phyloP scores from a whole-genome alignment of 2,329 filamentous ascomycete species.

The Botryotinia globosa region DNA sequence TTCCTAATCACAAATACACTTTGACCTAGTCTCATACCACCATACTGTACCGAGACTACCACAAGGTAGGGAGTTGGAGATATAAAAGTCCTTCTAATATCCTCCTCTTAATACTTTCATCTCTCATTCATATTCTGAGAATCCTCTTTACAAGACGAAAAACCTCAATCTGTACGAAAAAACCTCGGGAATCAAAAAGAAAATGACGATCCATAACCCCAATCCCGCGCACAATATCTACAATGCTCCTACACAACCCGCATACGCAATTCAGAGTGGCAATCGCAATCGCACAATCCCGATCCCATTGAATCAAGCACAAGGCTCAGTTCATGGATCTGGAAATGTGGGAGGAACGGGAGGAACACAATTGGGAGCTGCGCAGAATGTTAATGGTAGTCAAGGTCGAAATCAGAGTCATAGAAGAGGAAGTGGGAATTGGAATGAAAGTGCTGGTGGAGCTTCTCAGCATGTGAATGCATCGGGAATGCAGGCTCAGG shows the following conservation, averaged over 20 bases:
- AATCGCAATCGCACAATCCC: neutral
- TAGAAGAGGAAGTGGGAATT: neutral
- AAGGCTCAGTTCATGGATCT: fast-evolving
- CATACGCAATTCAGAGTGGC: neutral
- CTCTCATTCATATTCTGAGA: neutral
- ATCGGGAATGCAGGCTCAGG: neutral
- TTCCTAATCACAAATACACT: too few species aligned
- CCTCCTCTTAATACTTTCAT: neutral
- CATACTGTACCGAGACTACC: neutral
- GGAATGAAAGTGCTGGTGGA: neutral
- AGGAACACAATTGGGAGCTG: neutral
- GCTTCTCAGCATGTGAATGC: neutral
- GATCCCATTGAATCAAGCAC: neutral
- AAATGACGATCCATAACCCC: neutral
- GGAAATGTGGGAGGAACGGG: neutral
- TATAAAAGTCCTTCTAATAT: neutral
- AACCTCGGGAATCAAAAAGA: neutral
- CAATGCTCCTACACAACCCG: neutral
- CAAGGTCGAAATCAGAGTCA: neutral
- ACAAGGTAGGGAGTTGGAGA: neutral
- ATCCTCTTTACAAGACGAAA: neutral
- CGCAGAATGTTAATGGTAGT: neutral
- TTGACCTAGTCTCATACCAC: neutral
- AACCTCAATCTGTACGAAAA: neutral
- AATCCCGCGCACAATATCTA: neutral